Evolutionary conservation across 2,329 filamentous ascomycete species (phyloP).

Genomic region (Claviceps maximensis): DNA sequence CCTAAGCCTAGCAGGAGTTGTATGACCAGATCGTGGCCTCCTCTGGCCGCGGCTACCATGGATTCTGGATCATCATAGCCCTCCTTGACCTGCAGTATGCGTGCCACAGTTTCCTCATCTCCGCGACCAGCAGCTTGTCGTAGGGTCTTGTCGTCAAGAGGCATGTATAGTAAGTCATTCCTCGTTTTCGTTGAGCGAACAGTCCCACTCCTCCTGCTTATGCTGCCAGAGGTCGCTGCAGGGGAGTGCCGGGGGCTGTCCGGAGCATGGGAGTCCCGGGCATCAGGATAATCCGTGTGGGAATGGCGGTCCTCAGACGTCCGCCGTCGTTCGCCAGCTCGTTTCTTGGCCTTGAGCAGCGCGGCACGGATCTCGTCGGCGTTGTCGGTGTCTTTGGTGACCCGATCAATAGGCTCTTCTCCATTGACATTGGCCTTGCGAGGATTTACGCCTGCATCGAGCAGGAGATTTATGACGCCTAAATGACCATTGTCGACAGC

Average conservation of each 20-base stretch:
- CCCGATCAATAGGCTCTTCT: slow-evolving; percentile 77
- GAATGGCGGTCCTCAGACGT: slow-evolving; percentile 46
- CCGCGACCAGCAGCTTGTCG: slow-evolving; percentile 46
- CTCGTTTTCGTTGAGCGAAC: slow-evolving; percentile 50
- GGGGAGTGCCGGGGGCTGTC: slow-evolving; percentile 48
- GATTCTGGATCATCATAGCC: slow-evolving; percentile 64
- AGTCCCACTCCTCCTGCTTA: slow-evolving; percentile 38
- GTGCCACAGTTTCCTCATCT: slow-evolving; percentile 47
- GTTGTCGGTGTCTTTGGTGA: slow-evolving; percentile 62
- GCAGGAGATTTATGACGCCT: slow-evolving; percentile 70
- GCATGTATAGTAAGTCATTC: slow-evolving; percentile 51
- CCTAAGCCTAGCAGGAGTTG: slow-evolving; percentile 63
- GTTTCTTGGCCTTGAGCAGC: slow-evolving; percentile 47
- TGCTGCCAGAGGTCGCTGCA: slow-evolving; percentile 24
- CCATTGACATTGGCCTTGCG: slow-evolving; percentile 84
- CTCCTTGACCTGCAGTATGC: slow-evolving; percentile 48
- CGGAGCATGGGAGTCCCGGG: slow-evolving; percentile 38
- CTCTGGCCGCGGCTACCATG: slow-evolving; percentile 80
- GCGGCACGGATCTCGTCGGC: slow-evolving; percentile 64
- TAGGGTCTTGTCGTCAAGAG: slow-evolving; percentile 47
- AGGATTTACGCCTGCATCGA: slow-evolving; percentile 82
- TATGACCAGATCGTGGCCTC: slow-evolving; percentile 78
- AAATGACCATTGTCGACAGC: slow-evolving; percentile 92
- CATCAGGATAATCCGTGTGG: slow-evolving; percentile 31
- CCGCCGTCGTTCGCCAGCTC: slow-evolving; percentile 36